phyloP scores from a whole-genome alignment of 129 eudicot species.

The Saposhnikovia divaricata region DNA sequence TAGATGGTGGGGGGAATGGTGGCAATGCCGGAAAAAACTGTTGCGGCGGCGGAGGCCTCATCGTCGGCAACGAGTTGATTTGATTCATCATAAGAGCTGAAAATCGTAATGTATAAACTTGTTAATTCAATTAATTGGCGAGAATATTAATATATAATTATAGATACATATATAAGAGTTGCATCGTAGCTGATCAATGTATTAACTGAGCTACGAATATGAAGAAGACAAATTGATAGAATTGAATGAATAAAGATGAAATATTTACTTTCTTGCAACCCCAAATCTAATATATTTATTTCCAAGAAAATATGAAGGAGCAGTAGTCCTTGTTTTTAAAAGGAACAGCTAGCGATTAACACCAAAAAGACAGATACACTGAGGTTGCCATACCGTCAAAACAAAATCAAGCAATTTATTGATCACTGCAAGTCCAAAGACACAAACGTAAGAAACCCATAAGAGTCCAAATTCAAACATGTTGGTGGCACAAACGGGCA shows the following conservation, averaged over 20 bases:
- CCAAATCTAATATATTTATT: no score
- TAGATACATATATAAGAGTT: no score
- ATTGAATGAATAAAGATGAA: no score
- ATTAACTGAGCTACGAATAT: no score
- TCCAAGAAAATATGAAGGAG: not conserved
- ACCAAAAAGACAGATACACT: not conserved
- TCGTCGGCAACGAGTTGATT: slow-evolving; percentile 18
- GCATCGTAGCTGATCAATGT: no score
- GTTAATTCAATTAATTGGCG: not conserved
- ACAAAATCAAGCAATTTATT: not conserved
- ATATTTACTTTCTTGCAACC: no score
- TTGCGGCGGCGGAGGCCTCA: slow-evolving; percentile 26
- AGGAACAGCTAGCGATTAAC: not conserved
- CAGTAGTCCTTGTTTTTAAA: not conserved
- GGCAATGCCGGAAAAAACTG: slow-evolving; percentile 47
- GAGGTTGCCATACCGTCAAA: not conserved
- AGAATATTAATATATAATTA: no score
- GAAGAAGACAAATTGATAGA: no score
- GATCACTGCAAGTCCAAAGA: not conserved
- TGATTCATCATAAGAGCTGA: slow-evolving; percentile 19
- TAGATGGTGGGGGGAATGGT: slow-evolving; percentile 43
- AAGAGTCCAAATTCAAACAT: not conserved
- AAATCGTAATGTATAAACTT: not conserved
- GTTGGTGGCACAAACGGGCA: not conserved
- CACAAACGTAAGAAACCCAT: not conserved